Conservation (phyloP, 345 rosid genomes). For the Salix caprea region DNA sequence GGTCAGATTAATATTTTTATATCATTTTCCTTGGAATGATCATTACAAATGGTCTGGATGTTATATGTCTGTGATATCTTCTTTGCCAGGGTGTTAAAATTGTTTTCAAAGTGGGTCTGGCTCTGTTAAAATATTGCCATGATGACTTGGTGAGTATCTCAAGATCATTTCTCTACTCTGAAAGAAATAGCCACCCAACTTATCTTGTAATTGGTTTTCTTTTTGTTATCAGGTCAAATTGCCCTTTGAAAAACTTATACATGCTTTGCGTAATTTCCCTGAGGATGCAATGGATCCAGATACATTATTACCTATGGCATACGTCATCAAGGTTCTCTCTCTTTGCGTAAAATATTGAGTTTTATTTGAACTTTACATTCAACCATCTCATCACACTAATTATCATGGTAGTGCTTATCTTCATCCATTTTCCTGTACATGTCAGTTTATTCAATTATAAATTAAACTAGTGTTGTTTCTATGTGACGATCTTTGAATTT, state of each 20-base stretch:
- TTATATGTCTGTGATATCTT: background rate
- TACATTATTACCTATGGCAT: constrained; percentile 78
- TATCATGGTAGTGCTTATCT: background rate
- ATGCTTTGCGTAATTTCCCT: constrained; percentile 84
- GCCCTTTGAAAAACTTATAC: constrained; percentile 91
- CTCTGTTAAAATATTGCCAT: constrained; percentile 67
- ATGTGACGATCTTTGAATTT: background rate
- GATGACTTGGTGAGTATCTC: constrained; percentile 68
- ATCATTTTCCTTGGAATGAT: background rate
- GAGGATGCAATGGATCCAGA: constrained; percentile 95
- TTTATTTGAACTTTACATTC: background rate
- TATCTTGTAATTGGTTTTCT: background rate
- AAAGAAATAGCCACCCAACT: background rate
- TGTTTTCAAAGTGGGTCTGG: constrained; percentile 94
- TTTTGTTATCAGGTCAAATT: constrained; percentile 47
- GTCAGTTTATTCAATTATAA: background rate
- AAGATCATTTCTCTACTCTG: background rate
- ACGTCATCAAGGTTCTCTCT: constrained; percentile 65
- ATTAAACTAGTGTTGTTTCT: background rate
- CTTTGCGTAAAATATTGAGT: background rate
- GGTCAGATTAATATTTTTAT: constrained; percentile 37
- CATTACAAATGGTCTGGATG: background rate
- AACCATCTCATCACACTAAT: background rate
- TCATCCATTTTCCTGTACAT: background rate
- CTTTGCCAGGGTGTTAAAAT: constrained; percentile 77